Conservation (phyloP, 176 grass and related monocot species). For the Poa annua region DNA sequence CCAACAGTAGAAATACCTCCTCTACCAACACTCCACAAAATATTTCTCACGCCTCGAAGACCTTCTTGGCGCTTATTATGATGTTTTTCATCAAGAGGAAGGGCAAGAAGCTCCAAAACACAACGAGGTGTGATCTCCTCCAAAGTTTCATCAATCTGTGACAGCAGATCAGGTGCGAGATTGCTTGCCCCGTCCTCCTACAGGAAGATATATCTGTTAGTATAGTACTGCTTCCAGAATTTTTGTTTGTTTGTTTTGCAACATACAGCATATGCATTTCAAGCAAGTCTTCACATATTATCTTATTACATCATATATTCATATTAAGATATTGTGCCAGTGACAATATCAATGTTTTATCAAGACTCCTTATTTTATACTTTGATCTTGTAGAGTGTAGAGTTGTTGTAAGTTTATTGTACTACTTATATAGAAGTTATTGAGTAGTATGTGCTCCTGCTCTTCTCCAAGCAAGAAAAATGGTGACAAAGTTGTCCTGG, state of each 20-base stretch:
- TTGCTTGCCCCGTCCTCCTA: conserved; percentile 97
- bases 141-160: conserved; percentile 92
- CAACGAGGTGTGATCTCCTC: conserved; percentile 91
- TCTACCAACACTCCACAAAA: conserved; percentile 83
- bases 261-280: conserved; percentile 22
- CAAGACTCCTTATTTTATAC: neutral
- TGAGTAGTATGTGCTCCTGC: neutral
- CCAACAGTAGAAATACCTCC: conserved; percentile 81
- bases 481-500: neutral
- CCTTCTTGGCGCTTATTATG: conserved; percentile 78
- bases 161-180: conserved; percentile 76
- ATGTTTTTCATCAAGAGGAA: conserved; percentile 70
- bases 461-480: neutral
- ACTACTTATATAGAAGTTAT: neutral
- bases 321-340: neutral
- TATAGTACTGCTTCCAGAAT: conserved; percentile 33
- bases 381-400: neutral
- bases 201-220: conserved; percentile 16
- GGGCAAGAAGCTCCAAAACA: conserved; percentile 85
- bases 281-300: neutral
- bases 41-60: conserved; percentile 67
- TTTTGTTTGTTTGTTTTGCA: neutral
- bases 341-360: conserved; percentile 19
- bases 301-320: conserved; percentile 10
- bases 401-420: conserved; percentile 7